These are phyloP conservation scores for Conticribra guillardii DNA, from an alignment of 108 stramenopile species.

Conservation along the genomic window DNA sequence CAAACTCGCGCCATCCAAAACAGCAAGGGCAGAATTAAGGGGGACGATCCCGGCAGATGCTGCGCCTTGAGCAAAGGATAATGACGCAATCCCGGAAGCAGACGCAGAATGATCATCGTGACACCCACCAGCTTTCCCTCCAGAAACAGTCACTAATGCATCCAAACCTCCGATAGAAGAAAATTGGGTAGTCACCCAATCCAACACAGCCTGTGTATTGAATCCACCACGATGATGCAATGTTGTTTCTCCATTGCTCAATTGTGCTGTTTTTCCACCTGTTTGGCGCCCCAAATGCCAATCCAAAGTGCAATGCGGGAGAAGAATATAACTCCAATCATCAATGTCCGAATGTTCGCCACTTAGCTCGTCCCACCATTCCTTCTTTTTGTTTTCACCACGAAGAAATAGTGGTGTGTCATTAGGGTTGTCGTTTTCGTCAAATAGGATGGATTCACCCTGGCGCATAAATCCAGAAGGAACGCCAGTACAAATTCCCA, in stretches of 20 bases:
- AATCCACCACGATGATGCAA: background rate
- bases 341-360: background rate
- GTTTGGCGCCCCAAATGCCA: background rate
- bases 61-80: conserved; percentile 1
- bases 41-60: background rate
- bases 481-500: background rate
- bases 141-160: conserved; percentile 7
- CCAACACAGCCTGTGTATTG: conserved; percentile 6
- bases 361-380: conserved; percentile 1
- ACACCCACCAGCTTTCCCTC: conserved; percentile 13
- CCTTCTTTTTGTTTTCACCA: background rate
- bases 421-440: background rate
- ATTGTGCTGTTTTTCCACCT: too few species aligned
- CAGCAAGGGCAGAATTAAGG: background rate
- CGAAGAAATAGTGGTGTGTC: conserved; percentile 10
- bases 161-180: conserved; percentile 1
- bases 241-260: background rate
- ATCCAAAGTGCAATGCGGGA: conserved; percentile 5
- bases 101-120: background rate
- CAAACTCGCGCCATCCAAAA: background rate
- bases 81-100: background rate
- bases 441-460: background rate
- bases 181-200: conserved; percentile 14
- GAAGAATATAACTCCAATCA: conserved; percentile 12
- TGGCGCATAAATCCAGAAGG: background rate